phyloP scores from a whole-genome alignment of 139 green algal genomes.

The Picochlorum costavermella region DNA sequence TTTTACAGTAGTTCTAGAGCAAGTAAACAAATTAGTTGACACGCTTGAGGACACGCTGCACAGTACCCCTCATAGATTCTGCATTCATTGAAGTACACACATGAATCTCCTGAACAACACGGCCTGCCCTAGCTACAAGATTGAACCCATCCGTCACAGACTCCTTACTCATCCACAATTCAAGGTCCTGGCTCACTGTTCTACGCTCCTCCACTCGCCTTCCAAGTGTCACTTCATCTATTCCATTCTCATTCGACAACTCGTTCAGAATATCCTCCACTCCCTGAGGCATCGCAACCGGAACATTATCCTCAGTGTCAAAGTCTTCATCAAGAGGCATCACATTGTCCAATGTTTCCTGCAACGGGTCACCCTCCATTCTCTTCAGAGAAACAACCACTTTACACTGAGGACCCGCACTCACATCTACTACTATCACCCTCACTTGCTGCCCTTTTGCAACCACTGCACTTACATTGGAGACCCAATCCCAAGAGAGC shows the following conservation, averaged over 20 bases:
- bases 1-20: neutral
- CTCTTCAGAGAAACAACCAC: slow-evolving; percentile 38
- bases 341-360: slow-evolving; percentile 42
- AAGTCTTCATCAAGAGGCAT: slow-evolving; percentile 25
- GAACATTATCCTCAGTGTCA: slow-evolving; percentile 7
- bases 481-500: slow-evolving; percentile 43
- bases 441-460: slow-evolving; percentile 23
- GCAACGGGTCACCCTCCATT: slow-evolving; percentile 43
- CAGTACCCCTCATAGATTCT: slow-evolving; percentile 24
- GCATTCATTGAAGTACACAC: slow-evolving; percentile 28
- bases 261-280: slow-evolving; percentile 35
- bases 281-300: slow-evolving; percentile 19
- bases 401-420: slow-evolving; percentile 12
- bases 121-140: slow-evolving; percentile 39
- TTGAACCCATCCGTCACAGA: slow-evolving; percentile 33
- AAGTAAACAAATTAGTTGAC: slow-evolving; percentile 13
- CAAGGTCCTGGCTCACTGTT: slow-evolving; percentile 47
- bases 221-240: slow-evolving; percentile 33
- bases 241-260: slow-evolving; percentile 27
- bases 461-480: slow-evolving; percentile 4
- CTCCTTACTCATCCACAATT: slow-evolving; percentile 45
- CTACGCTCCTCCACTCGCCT: slow-evolving; percentile 32
- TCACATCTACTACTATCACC: slow-evolving; percentile 18
- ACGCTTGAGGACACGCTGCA: slow-evolving; percentile 38
- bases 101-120: slow-evolving; percentile 43